Conservation (phyloP, 805 yeast genomes). For the Brettanomyces naardenensis region DNA sequence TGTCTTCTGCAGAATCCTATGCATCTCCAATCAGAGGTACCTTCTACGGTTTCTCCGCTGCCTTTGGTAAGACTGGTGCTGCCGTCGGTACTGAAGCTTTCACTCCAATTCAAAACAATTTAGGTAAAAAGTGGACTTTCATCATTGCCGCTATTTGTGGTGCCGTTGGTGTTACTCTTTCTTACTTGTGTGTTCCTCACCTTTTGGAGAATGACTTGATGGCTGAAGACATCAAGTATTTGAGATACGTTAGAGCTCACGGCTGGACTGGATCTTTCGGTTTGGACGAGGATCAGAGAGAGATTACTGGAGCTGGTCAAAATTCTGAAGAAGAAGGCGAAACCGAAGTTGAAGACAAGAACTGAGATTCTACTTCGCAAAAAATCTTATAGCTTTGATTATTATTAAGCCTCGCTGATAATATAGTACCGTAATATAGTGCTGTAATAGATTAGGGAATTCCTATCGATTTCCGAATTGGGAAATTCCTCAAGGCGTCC, state of each 20-base stretch:
- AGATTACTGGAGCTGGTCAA: too few species aligned
- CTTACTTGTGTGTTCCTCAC: slow-evolving; percentile 60
- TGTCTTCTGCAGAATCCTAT: slow-evolving; percentile 56
- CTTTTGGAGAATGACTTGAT: slow-evolving; percentile 57
- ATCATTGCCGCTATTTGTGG: slow-evolving; percentile 75
- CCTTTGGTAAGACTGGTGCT: slow-evolving; percentile 80
- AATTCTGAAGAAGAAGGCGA: neutral
- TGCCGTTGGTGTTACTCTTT: slow-evolving; percentile 49
- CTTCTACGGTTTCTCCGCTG: slow-evolving; percentile 68
- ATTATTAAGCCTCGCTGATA: too few species aligned
- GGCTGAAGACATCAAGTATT: slow-evolving; percentile 38
- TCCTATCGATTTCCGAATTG: too few species aligned
- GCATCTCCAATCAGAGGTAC: slow-evolving; percentile 78
- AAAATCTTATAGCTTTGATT: neutral
- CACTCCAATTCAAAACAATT: slow-evolving; percentile 54
- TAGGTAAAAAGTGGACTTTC: slow-evolving; percentile 70
- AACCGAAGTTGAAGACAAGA: neutral
- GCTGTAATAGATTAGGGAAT: too few species aligned
- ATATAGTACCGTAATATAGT: too few species aligned
- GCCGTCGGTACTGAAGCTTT: slow-evolving; percentile 71
- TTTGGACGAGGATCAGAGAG: neutral
- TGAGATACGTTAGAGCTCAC: slow-evolving; percentile 35
- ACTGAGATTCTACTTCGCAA: too few species aligned
- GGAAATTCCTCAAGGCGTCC: too few species aligned
- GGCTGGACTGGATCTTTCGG: slow-evolving; percentile 47